A percentile compares a stretch with the other conserved stretches of the same genome.
phyloP scores from a whole-genome alignment of 345 rosid species.

The Bruguiera sexangula region DNA sequence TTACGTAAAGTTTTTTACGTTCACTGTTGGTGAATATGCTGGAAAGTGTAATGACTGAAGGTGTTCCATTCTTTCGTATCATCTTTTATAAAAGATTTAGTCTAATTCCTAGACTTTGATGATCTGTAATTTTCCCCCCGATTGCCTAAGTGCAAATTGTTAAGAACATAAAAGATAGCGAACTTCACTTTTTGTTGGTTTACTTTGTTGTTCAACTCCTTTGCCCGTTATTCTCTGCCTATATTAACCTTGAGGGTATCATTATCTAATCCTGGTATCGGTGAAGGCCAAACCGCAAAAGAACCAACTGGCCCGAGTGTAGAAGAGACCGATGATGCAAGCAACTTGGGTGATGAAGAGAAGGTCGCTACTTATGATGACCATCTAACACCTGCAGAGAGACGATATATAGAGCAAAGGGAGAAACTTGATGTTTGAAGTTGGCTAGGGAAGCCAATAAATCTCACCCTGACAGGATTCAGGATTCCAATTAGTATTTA shows the following conservation, averaged over 20 bases:
- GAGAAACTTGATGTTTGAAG: slow-evolving; percentile 51
- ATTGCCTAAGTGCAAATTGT: too few relatives aligned
- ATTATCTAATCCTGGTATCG: background rate
- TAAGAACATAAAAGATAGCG: too few relatives aligned
- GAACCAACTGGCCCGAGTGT: slow-evolving; percentile 11
- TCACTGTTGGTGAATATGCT: too few relatives aligned
- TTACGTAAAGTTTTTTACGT: too few relatives aligned
- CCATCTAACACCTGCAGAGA: slow-evolving; percentile 59
- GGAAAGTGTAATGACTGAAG: too few relatives aligned
- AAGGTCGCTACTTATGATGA: slow-evolving; percentile 39
- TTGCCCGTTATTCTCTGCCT: too few relatives aligned
- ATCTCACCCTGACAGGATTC: slow-evolving; percentile 80
- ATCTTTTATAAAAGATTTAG: too few relatives aligned
- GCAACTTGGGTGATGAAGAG: slow-evolving; percentile 33
- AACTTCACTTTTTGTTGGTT: too few relatives aligned
- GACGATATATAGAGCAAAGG: slow-evolving; percentile 62
- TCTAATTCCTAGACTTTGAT: too few relatives aligned
- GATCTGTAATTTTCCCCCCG: too few relatives aligned
- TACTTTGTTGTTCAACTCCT: too few relatives aligned
- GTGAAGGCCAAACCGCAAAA: slow-evolving; percentile 35
- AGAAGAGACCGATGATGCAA: slow-evolving; percentile 31
- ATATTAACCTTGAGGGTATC: background rate
- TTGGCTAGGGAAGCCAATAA: slow-evolving; percentile 66
- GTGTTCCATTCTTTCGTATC: too few relatives aligned
- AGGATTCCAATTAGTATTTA: slow-evolving; percentile 73